These are phyloP conservation scores for Starmerella stellata DNA, from an alignment of 805 yeast species.

Conservation along the genomic window DNA sequence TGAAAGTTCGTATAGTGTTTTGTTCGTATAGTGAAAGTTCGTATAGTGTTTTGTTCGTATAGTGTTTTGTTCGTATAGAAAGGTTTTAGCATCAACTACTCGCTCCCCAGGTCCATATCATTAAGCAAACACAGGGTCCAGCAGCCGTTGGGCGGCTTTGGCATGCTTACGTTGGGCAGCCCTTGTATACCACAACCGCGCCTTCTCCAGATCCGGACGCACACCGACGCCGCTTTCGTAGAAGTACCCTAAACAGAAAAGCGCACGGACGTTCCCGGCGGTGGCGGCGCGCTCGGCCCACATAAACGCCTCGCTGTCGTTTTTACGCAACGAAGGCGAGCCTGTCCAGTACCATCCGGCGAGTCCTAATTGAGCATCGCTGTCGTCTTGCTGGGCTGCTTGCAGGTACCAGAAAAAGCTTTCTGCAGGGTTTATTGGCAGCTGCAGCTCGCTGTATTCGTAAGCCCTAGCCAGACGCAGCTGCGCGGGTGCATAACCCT, in stretches of 20 bases:
- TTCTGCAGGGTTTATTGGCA: slow-evolving; percentile 35
- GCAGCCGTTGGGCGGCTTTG: slow-evolving; percentile 27
- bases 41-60: no score
- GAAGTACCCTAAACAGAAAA: slow-evolving; percentile 54
- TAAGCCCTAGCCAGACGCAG: slow-evolving; percentile 53
- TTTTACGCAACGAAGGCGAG: slow-evolving; percentile 39
- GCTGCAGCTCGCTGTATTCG: slow-evolving; percentile 46
- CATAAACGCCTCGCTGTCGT: slow-evolving; percentile 49
- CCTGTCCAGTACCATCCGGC: slow-evolving; percentile 62
- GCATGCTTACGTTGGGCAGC: slow-evolving; percentile 50
- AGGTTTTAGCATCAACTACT: no score
- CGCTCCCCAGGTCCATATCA: no score
- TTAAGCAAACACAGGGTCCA: not conserved
- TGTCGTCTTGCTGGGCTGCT: slow-evolving; percentile 47
- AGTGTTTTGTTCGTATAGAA: no score
- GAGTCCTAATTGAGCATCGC: slow-evolving; percentile 51
- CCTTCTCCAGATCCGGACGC: slow-evolving; percentile 30
- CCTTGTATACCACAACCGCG: slow-evolving; percentile 36
- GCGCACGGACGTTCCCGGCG: slow-evolving; percentile 48
- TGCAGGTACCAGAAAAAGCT: slow-evolving; percentile 59
- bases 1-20: no score
- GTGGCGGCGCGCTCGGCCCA: slow-evolving; percentile 63
- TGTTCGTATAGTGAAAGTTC: no score
- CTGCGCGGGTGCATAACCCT: slow-evolving; percentile 49
- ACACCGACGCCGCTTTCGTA: slow-evolving; percentile 56